These are phyloP conservation scores for Quambalaria eucalypti DNA, from an alignment of 1,284 basidiomycete species.

Conservation along the genomic window DNA sequence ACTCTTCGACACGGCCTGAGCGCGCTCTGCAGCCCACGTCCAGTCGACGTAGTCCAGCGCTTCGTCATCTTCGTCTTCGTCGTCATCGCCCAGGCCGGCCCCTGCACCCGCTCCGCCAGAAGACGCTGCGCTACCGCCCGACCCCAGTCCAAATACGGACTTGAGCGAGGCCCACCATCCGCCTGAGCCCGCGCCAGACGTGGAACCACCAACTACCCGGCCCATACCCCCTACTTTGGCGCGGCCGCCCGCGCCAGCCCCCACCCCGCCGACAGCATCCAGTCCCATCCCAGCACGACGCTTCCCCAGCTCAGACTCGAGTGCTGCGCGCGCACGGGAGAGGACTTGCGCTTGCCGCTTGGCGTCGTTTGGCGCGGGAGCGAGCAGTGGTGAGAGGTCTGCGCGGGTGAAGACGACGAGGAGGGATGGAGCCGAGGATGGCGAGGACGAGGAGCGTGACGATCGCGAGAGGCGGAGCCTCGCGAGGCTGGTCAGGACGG, in stretches of 20 bases:
- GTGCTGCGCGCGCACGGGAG: slow-evolving; percentile 28
- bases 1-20: background rate
- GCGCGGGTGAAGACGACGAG: slow-evolving; percentile 37
- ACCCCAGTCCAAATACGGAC: slow-evolving; percentile 7
- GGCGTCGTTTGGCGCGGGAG: slow-evolving; percentile 20
- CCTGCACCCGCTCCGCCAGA: no score
- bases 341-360: slow-evolving; percentile 34
- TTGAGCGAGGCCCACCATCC: slow-evolving; percentile 1
- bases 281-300: slow-evolving; percentile 31
- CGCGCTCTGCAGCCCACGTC: slow-evolving; percentile 6
- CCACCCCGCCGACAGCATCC: slow-evolving; percentile 8
- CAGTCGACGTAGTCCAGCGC: slow-evolving; percentile 37
- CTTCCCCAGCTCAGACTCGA: slow-evolving; percentile 30
- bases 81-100: slow-evolving; percentile 18
- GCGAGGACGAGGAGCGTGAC: background rate
- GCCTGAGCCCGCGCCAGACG: background rate
- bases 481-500: slow-evolving; percentile 20
- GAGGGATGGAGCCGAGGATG: slow-evolving; percentile 20
- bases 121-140: background rate
- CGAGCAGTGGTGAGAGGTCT: slow-evolving; percentile 37
- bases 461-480: slow-evolving; percentile 6
- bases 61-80: slow-evolving; percentile 27
- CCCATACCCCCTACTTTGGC: slow-evolving; percentile 36
- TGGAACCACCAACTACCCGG: slow-evolving; percentile 15
- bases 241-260: slow-evolving; percentile 9